Conservation (phyloP, 108 stramenopile species). For the Fragilaria radians region DNA sequence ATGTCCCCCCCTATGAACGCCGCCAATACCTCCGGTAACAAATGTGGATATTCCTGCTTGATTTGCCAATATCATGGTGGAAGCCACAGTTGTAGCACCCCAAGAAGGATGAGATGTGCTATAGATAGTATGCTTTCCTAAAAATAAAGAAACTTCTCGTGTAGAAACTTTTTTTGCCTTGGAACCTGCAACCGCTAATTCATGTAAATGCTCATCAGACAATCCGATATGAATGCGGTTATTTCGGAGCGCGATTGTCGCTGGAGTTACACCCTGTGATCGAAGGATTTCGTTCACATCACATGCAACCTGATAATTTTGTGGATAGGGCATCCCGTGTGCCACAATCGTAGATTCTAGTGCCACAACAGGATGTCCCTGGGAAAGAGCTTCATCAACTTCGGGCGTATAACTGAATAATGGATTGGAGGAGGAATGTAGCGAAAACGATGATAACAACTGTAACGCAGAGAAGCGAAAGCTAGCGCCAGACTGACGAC, state of each 20-base stretch:
- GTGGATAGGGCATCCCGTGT: slow-evolving; percentile 98
- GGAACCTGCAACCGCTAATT: slow-evolving; percentile 73
- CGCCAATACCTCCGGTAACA: slow-evolving; percentile 92
- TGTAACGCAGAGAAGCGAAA: too few relatives aligned
- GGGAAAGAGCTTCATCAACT: slow-evolving; percentile 31
- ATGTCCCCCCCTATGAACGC: slow-evolving; percentile 91
- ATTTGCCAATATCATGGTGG: slow-evolving; percentile 89
- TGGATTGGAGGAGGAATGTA: too few relatives aligned
- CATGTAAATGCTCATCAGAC: slow-evolving; percentile 65
- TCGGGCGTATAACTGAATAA: too few relatives aligned
- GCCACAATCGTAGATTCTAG: slow-evolving; percentile 97
- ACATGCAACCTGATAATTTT: slow-evolving; percentile 84
- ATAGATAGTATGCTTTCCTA: too few relatives aligned
- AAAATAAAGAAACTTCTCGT: slow-evolving; percentile 73
- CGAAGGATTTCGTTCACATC: slow-evolving; percentile 57
- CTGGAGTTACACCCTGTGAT: slow-evolving; percentile 81
- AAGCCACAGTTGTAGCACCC: slow-evolving; percentile 90
- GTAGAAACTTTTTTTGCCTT: slow-evolving; percentile 86
- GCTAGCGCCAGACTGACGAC: too few relatives aligned
- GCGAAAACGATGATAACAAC: too few relatives aligned
- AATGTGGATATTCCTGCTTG: slow-evolving; percentile 86
- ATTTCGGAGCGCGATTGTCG: slow-evolving; percentile 86
- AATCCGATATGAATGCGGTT: slow-evolving; percentile 83
- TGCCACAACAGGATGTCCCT: slow-evolving; percentile 64
- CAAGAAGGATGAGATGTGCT: slow-evolving; percentile 8